Percentiles rank a stretch among this genome's conserved stretches.
These are phyloP conservation scores for Ascochyta lentis DNA, from an alignment of 2,329 filamentous ascomycete species.

Conservation along the genomic window DNA sequence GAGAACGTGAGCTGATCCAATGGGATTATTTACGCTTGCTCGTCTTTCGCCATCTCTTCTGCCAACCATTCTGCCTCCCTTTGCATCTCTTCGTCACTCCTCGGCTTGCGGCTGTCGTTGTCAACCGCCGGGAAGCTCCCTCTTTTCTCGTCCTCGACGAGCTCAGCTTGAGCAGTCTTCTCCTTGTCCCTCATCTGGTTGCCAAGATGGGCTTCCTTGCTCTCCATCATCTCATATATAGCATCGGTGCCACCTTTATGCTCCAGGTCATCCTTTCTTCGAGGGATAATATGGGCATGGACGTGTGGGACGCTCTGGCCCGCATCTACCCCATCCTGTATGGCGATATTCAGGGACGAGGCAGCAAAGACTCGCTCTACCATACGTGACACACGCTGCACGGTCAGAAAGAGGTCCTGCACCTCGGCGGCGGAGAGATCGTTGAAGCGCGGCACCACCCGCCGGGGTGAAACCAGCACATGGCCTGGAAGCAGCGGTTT, in stretches of 20 bases:
- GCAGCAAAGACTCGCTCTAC: constrained; percentile 68
- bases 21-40: constrained; percentile 6
- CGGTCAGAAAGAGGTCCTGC: constrained; percentile 85
- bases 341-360: constrained; percentile 86
- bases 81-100: constrained; percentile 77
- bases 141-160: constrained; percentile 43
- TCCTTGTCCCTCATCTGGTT: constrained; percentile 68
- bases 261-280: constrained; percentile 66
- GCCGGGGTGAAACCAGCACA: constrained; percentile 83
- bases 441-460: constrained; percentile 71
- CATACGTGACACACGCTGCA: constrained; percentile 81
- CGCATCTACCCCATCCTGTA: constrained; percentile 91
- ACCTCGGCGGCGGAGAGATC: constrained; percentile 77
- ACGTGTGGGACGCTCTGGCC: constrained; percentile 95
- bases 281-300: constrained; percentile 89
- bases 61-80: constrained; percentile 75
- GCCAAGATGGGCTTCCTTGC: constrained; percentile 83
- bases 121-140: constrained; percentile 74
- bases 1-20: neutral
- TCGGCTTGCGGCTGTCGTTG: constrained; percentile 66
- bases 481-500: constrained; percentile 94
- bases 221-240: constrained; percentile 83
- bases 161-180: constrained; percentile 51
- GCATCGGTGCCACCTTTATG: constrained; percentile 68
- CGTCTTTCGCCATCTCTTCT: constrained; percentile 58